A percentile compares a stretch with the other conserved stretches of the same genome.
Evolutionary conservation across 2,329 filamentous ascomycete genomes (phyloP).

Genomic region (Clonostachys byssicola): DNA sequence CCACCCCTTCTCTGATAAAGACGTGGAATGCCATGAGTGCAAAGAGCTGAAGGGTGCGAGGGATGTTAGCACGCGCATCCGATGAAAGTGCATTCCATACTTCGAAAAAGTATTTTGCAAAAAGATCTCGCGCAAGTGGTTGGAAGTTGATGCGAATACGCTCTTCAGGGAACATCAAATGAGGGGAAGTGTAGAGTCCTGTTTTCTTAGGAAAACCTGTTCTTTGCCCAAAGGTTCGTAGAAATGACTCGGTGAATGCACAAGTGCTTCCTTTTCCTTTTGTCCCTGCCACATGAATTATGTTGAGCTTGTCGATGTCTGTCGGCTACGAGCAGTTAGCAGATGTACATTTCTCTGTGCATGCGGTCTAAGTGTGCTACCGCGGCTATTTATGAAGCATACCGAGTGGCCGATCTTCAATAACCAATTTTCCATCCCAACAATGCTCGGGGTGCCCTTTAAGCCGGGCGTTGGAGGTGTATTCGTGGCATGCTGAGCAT

Average conservation of each 20-base stretch:
- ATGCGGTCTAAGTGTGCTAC: no score
- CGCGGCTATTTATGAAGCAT: no score
- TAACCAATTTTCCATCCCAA: no score
- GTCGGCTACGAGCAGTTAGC: background rate
- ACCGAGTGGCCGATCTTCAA: no score
- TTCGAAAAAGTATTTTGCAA: constrained; percentile 39
- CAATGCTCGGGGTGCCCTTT: no score
- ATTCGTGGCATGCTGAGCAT: no score
- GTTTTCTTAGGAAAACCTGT: constrained; percentile 18
- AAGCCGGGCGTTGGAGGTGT: no score
- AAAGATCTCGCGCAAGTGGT: constrained; percentile 26
- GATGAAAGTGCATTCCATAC: constrained; percentile 23
- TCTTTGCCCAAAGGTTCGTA: constrained; percentile 19
- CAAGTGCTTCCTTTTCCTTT: constrained; percentile 52
- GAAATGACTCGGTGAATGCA: constrained; percentile 37
- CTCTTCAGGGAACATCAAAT: constrained; percentile 35
- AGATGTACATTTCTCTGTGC: no score
- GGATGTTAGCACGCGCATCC: constrained; percentile 9
- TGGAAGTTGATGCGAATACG: constrained; percentile 33
- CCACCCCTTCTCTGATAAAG: constrained; percentile 59
- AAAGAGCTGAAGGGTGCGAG: constrained; percentile 1
- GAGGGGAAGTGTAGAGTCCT: constrained; percentile 45
- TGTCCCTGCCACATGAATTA: constrained; percentile 47
- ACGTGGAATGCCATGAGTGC: constrained; percentile 62
- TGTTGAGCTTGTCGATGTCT: constrained; percentile 18